Conservation (phyloP, 768 basidiomycete species). For the Myochromella boudieri region DNA sequence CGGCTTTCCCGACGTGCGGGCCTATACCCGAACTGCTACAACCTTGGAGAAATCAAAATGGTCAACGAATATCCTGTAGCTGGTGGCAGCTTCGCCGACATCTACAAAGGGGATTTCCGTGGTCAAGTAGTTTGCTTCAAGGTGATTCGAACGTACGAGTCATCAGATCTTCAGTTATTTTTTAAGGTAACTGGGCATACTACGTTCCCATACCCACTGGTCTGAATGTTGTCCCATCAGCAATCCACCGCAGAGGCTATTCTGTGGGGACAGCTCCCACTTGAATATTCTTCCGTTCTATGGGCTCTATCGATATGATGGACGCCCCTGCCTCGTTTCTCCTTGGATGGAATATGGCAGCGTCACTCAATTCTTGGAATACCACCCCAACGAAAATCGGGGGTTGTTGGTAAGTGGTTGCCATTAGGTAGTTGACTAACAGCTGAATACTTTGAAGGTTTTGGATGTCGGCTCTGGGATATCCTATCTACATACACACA, state of each 20-base stretch:
- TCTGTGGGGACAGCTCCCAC: slow-evolving; percentile 7
- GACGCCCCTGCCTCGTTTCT: slow-evolving; percentile 4
- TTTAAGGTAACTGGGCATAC: not conserved
- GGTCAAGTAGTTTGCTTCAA: not conserved
- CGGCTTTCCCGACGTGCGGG: not conserved
- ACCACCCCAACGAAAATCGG: not conserved
- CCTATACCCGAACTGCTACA: slow-evolving; percentile 5
- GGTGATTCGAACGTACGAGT: not conserved
- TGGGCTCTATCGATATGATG: slow-evolving; percentile 4
- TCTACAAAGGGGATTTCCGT: slow-evolving; percentile 3
- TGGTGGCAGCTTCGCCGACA: slow-evolving; percentile 6
- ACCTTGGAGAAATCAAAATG: not conserved
- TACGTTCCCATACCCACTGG: not conserved
- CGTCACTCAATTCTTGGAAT: slow-evolving; percentile 4
- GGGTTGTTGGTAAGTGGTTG: not conserved
- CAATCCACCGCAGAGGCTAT: slow-evolving; percentile 4
- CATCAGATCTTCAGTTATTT: not conserved
- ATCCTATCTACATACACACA: slow-evolving; percentile 6
- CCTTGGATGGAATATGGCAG: slow-evolving; percentile 12
- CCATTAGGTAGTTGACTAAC: not conserved
- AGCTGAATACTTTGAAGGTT: not conserved
- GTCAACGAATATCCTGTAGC: slow-evolving; percentile 4
- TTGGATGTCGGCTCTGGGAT: slow-evolving; percentile 6
- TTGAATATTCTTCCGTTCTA: slow-evolving; percentile 8
- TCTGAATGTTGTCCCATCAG: not conserved